Evolutionary conservation across 2,329 filamentous ascomycete species (phyloP).

Genomic region (Seiridium cupressi): DNA sequence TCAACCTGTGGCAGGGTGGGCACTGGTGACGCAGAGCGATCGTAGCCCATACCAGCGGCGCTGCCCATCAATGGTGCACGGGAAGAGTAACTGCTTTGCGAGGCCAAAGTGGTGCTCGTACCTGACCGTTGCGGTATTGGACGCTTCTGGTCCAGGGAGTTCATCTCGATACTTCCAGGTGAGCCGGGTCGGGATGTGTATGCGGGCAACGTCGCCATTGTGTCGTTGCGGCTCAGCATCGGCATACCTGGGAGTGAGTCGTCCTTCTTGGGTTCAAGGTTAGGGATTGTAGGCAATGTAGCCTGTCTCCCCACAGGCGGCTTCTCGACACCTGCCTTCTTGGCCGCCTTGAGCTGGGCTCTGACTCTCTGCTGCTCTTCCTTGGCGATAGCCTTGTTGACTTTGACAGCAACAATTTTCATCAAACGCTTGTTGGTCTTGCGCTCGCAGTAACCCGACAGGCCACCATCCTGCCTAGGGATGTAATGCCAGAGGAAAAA

Average conservation of each 20-base stretch:
- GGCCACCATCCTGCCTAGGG: slow-evolving; percentile 73
- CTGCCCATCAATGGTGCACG: slow-evolving; percentile 61
- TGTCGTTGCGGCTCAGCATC: slow-evolving; percentile 58
- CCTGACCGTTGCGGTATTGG: slow-evolving; percentile 40
- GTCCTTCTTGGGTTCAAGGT: slow-evolving; percentile 41
- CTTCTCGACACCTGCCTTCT: slow-evolving; percentile 51
- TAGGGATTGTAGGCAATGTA: slow-evolving; percentile 62
- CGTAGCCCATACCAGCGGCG: slow-evolving; percentile 60
- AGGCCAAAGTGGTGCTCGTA: slow-evolving; percentile 50
- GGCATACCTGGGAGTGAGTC: slow-evolving; percentile 59
- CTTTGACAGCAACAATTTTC: slow-evolving; percentile 80
- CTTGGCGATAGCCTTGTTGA: slow-evolving; percentile 83
- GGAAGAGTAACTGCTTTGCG: slow-evolving; percentile 60
- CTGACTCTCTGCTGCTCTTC: slow-evolving; percentile 62
- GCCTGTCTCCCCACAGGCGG: slow-evolving; percentile 52
- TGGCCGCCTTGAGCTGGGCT: slow-evolving; percentile 48
- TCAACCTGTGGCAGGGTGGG: slow-evolving; percentile 33
- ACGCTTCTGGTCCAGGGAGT: slow-evolving; percentile 49
- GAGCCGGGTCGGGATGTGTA: slow-evolving; percentile 62
- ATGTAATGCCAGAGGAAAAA: slow-evolving; percentile 94
- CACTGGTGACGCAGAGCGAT: slow-evolving; percentile 33
- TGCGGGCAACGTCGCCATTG: slow-evolving; percentile 57
- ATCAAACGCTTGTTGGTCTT: slow-evolving; percentile 87
- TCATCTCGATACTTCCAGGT: slow-evolving; percentile 51
- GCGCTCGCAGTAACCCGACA: slow-evolving; percentile 83